Conservation (phyloP, 2,329 filamentous ascomycete species). For the Xylaria hypoxylon region DNA sequence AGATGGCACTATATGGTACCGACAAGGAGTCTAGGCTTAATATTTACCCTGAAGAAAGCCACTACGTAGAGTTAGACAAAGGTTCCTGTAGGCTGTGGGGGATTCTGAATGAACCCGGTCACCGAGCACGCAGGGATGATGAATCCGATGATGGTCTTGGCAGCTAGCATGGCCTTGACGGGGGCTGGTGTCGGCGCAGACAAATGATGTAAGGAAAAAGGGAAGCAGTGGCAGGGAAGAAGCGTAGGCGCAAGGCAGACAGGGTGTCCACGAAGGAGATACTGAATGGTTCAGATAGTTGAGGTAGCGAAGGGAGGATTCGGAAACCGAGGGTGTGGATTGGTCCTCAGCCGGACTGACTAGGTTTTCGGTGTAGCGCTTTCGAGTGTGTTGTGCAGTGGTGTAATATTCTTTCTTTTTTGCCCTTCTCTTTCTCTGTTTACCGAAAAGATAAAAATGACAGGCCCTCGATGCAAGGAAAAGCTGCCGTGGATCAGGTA, state of each 20-base stretch:
- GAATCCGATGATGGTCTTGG: slow-evolving; percentile 11
- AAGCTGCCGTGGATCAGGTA: slow-evolving; percentile 11
- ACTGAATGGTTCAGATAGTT: neutral
- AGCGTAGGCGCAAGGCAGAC: slow-evolving; percentile 2
- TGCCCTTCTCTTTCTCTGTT: neutral
- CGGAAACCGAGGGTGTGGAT: neutral
- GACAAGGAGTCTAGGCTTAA: neutral
- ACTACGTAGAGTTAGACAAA: slow-evolving; percentile 1
- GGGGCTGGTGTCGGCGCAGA: slow-evolving; percentile 37
- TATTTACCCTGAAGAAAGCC: neutral
- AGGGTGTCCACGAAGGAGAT: neutral
- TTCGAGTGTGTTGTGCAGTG: slow-evolving; percentile 14
- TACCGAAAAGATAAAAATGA: neutral
- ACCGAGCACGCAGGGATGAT: slow-evolving; percentile 18
- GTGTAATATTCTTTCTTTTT: neutral
- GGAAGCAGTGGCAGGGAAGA: slow-evolving; percentile 2
- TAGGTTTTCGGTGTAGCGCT: neutral
- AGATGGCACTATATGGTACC: neutral
- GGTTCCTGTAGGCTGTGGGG: neutral
- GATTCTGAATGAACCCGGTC: neutral
- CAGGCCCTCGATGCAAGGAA: slow-evolving; percentile 21
- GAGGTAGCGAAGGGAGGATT: neutral
- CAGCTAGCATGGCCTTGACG: slow-evolving; percentile 36
- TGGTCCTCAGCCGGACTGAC: neutral
- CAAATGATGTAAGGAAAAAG: neutral